These are phyloP conservation scores for Bjerkandera adusta DNA, from an alignment of 1,284 basidiomycete species.

Conservation along the genomic window DNA sequence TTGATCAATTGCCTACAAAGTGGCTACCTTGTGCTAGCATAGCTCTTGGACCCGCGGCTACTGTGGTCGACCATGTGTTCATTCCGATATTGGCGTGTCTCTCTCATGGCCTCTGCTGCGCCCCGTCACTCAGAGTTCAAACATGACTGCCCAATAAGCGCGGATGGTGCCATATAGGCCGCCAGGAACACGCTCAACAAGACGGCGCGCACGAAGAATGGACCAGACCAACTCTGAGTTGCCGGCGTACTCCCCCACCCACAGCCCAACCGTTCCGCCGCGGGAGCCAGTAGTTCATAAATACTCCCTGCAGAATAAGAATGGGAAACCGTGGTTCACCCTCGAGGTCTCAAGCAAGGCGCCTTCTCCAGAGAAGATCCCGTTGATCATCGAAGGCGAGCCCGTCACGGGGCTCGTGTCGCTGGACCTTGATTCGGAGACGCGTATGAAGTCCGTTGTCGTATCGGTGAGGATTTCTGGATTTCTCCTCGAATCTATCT, in stretches of 20 bases:
- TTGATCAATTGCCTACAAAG: too few relatives aligned
- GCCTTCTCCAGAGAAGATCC: conserved; percentile 24
- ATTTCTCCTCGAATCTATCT: background rate
- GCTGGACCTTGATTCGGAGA: conserved; percentile 42
- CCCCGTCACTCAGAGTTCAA: too few relatives aligned
- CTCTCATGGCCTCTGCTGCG: too few relatives aligned
- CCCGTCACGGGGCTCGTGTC: conserved; percentile 43
- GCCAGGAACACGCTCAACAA: too few relatives aligned
- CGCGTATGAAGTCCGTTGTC: conserved; percentile 43
- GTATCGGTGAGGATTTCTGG: conserved; percentile 34
- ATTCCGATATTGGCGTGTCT: too few relatives aligned
- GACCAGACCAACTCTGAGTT: too few relatives aligned
- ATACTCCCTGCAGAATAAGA: conserved; percentile 2
- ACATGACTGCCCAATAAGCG: too few relatives aligned
- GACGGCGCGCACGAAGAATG: too few relatives aligned
- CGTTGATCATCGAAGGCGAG: conserved; percentile 46
- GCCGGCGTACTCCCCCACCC: conserved; percentile 3
- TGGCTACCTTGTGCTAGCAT: too few relatives aligned
- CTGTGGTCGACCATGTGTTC: too few relatives aligned
- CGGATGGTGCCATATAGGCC: too few relatives aligned
- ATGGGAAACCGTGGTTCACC: conserved; percentile 17
- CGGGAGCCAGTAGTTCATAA: conserved; percentile 2
- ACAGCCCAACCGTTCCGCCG: background rate
- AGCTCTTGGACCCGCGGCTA: too few relatives aligned
- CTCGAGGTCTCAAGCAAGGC: conserved; percentile 22